Evolutionary conservation across 108 stramenopile species (phyloP).

Genomic region (Cyclotella baltica): DNA sequence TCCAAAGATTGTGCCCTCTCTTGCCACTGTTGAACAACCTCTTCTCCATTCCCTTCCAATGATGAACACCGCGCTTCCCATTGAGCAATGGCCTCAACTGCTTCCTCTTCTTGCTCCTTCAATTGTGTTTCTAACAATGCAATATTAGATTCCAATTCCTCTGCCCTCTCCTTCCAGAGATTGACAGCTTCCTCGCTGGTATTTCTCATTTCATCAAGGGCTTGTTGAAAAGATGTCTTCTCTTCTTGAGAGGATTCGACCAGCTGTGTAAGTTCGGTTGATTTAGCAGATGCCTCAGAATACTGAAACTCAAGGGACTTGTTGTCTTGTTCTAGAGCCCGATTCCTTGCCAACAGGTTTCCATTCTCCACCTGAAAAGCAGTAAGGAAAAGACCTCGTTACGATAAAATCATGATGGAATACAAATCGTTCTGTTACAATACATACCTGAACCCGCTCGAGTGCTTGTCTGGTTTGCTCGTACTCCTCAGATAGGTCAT

Average conservation of each 20-base stretch:
- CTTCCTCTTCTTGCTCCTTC: slow-evolving; percentile 64
- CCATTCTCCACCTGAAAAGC: slow-evolving; percentile 39
- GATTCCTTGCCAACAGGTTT: slow-evolving; percentile 40
- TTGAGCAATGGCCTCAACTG: slow-evolving; percentile 61
- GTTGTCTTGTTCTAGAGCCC: slow-evolving; percentile 47
- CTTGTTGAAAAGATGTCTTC: slow-evolving; percentile 15
- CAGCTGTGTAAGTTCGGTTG: background rate
- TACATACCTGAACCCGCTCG: slow-evolving; percentile 11
- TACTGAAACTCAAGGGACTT: slow-evolving; percentile 45
- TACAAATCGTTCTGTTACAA: background rate
- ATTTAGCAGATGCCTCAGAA: slow-evolving; percentile 19
- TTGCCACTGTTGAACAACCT: slow-evolving; percentile 46
- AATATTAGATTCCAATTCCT: slow-evolving; percentile 49
- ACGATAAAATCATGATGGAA: background rate
- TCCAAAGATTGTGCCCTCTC: slow-evolving; percentile 56
- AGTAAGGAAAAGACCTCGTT: background rate
- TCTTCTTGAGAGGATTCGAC: slow-evolving; percentile 28
- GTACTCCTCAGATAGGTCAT: slow-evolving; percentile 30
- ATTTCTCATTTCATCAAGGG: slow-evolving; percentile 31
- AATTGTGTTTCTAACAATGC: slow-evolving; percentile 53
- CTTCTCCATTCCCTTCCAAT: slow-evolving; percentile 40
- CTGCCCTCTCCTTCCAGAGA: slow-evolving; percentile 40
- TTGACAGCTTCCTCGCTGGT: slow-evolving; percentile 27
- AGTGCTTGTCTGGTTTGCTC: slow-evolving; percentile 28
- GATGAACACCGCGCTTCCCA: slow-evolving; percentile 63